phyloP scores from a whole-genome alignment of 2,329 filamentous ascomycete species.

The Hypoxylon sp. region DNA sequence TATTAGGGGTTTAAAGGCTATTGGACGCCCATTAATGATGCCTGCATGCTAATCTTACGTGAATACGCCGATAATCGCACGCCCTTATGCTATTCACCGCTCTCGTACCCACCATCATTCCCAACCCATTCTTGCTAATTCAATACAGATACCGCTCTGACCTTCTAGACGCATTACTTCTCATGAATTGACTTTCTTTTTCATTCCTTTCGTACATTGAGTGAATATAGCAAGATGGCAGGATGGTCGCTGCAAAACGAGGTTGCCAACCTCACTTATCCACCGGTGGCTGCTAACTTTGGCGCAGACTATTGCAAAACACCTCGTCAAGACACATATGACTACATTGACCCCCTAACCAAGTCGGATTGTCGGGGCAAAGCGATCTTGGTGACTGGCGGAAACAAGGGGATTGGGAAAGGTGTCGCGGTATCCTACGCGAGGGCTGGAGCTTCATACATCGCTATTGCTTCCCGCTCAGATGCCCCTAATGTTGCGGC shows the following conservation, averaged over 20 bases:
- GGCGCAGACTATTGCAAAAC: conserved; percentile 48
- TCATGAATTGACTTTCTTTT: not conserved
- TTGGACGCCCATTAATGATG: not conserved
- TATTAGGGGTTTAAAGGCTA: not conserved
- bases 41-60: not conserved
- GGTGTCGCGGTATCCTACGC: conserved; percentile 69
- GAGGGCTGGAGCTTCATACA: conserved; percentile 63
- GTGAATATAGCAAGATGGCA: conserved; percentile 21
- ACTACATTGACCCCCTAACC: conserved; percentile 59
- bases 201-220: not conserved
- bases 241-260: conserved; percentile 17
- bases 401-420: conserved; percentile 66
- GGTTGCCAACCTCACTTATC: conserved; percentile 30
- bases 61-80: conserved; percentile 10
- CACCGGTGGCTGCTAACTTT: conserved; percentile 35
- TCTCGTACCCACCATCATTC: not conserved
- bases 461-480: conserved; percentile 68
- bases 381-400: conserved; percentile 66
- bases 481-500: conserved; percentile 52
- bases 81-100: not conserved
- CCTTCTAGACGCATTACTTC: not conserved
- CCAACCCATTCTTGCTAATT: not conserved
- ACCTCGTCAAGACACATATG: conserved; percentile 66
- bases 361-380: conserved; percentile 56
- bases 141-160: not conserved